Conservation (phyloP, 257 asterid genomes). For the Capsicum chinense region DNA sequence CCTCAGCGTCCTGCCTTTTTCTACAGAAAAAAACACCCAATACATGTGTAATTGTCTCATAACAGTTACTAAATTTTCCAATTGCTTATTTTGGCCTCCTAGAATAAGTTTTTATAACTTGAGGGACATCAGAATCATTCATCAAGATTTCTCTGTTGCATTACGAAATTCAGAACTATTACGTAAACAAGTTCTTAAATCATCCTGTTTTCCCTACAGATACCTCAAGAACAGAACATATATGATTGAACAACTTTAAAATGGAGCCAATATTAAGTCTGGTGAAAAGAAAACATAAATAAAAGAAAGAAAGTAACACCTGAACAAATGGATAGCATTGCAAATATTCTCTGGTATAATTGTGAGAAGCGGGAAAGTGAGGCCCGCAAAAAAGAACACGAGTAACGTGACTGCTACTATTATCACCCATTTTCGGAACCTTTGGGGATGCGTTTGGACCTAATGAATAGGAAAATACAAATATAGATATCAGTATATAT, state of each 20-base stretch:
- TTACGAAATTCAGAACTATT: background rate
- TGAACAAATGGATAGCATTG: slow-evolving; percentile 59
- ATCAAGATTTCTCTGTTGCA: background rate
- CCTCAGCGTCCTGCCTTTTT: no score
- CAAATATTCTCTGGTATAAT: slow-evolving; percentile 75
- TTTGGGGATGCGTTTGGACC: slow-evolving; percentile 43
- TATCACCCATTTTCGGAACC: slow-evolving; percentile 43
- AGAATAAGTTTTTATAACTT: no score
- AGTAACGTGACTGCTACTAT: slow-evolving; percentile 41
- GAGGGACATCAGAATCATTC: background rate
- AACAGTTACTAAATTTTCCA: no score
- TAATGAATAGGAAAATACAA: slow-evolving; percentile 30
- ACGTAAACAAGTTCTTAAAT: background rate
- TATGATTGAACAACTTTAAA: background rate
- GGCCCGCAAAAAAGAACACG: slow-evolving; percentile 87
- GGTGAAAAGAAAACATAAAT: background rate
- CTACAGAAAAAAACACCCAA: no score
- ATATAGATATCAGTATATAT: background rate
- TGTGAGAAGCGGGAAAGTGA: slow-evolving; percentile 75
- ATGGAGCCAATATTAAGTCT: background rate
- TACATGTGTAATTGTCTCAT: no score
- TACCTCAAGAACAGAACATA: background rate
- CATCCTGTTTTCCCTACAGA: background rate
- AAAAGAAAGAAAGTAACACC: slow-evolving; percentile 47
- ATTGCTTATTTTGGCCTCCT: no score